These are phyloP conservation scores for Sideroxylon spinosum DNA, from an alignment of 179 eudicot genomes.

Conservation along the genomic window DNA sequence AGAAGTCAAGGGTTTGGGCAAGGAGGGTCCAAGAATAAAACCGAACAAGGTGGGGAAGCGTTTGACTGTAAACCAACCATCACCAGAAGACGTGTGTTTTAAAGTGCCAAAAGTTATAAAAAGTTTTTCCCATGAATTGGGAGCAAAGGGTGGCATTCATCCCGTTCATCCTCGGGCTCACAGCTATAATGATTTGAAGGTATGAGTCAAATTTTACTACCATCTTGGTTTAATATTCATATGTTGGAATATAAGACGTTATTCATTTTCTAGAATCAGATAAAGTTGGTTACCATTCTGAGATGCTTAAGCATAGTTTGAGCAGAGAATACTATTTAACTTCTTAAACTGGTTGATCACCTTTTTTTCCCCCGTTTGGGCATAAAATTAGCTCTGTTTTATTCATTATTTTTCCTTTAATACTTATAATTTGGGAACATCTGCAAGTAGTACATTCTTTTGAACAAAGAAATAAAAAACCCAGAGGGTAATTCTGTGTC, in stretches of 20 bases:
- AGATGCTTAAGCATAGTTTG: background rate
- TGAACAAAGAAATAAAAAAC: background rate
- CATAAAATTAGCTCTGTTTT: background rate
- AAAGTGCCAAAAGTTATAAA: conserved; percentile 44
- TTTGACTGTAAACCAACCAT: conserved; percentile 24
- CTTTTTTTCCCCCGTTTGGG: background rate
- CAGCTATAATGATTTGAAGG: conserved; percentile 59
- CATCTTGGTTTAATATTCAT: background rate
- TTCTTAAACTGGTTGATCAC: background rate
- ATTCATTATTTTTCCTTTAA: background rate
- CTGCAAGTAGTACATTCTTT: background rate
- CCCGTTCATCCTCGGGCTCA: conserved; percentile 45
- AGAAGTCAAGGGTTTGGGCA: conserved; percentile 28
- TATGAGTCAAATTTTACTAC: conserved; percentile 20
- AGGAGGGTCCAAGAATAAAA: conserved; percentile 33
- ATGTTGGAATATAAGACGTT: background rate
- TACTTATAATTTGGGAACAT: background rate
- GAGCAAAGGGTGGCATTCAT: conserved; percentile 48
- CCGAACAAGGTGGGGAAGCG: conserved; percentile 26
- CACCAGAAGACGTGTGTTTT: conserved; percentile 19
- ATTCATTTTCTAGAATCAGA: background rate
- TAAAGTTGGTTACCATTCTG: background rate
- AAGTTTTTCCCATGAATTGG: conserved; percentile 67
- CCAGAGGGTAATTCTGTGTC: background rate
- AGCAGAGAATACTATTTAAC: background rate